These are phyloP conservation scores for Phaffia tasmanica DNA, from an alignment of 768 basidiomycete genomes.

Conservation along the genomic window DNA sequence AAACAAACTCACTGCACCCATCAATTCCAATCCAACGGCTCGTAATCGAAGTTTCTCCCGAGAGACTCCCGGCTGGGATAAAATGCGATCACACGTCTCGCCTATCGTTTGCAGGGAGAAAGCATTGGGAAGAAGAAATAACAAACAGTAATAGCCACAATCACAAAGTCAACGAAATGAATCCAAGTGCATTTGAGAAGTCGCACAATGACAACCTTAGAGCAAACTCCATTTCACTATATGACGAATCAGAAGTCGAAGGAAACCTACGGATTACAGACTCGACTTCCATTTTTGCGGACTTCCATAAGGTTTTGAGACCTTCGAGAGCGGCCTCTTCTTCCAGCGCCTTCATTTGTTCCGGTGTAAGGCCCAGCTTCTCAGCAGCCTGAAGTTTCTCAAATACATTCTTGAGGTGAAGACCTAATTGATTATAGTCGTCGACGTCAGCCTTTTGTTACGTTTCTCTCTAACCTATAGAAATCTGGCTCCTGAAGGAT, in stretches of 20 bases:
- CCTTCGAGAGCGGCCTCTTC: slow-evolving; percentile 39
- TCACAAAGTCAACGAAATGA: background rate
- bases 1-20: slow-evolving; percentile 35
- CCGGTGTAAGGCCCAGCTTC: slow-evolving; percentile 36
- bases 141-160: background rate
- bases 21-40: slow-evolving; percentile 34
- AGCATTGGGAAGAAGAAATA: background rate
- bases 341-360: slow-evolving; percentile 37
- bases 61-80: slow-evolving; percentile 33
- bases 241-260: too few relatives aligned
- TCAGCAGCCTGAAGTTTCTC: slow-evolving; percentile 35
- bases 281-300: slow-evolving; percentile 39
- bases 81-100: slow-evolving; percentile 34
- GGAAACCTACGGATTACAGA: slow-evolving; percentile 33
- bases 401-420: slow-evolving; percentile 40
- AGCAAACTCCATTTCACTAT: background rate
- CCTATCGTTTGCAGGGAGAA: background rate
- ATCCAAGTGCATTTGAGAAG: background rate
- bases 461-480: too few relatives aligned
- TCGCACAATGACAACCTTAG: too few relatives aligned
- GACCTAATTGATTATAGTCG: slow-evolving; percentile 17
- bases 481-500: background rate
- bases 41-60: slow-evolving; percentile 35
- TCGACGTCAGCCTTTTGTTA: background rate
- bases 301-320: slow-evolving; percentile 39